Conservation (phyloP, 148 eudicot genomes). For the Diospyros kaki region DNA sequence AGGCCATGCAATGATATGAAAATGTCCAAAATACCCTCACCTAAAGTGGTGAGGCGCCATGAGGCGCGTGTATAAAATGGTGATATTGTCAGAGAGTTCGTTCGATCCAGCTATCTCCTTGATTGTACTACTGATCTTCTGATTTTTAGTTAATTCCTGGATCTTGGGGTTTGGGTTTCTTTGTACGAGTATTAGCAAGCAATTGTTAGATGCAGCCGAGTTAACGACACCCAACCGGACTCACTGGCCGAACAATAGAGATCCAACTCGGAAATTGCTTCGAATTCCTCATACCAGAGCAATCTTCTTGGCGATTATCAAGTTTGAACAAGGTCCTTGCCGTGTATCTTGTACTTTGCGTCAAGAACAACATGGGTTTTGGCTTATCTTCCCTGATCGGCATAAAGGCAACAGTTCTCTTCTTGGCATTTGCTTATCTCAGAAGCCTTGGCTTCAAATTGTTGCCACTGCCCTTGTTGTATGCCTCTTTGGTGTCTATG, state of each 20-base stretch:
- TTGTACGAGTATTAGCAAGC: too few species aligned
- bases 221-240: too few species aligned
- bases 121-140: too few species aligned
- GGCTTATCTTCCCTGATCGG: constrained; percentile 66
- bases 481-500: constrained; percentile 64
- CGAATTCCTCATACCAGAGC: not conserved
- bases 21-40: too few species aligned
- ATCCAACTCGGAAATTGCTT: not conserved
- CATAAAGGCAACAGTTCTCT: constrained; percentile 42
- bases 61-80: too few species aligned
- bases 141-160: too few species aligned
- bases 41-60: too few species aligned
- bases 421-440: constrained; percentile 39
- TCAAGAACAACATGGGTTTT: constrained; percentile 30
- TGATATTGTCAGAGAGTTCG: too few species aligned
- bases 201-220: too few species aligned
- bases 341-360: constrained; percentile 1
- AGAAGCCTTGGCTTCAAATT: constrained; percentile 35
- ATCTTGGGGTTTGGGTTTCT: too few species aligned
- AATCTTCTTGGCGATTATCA: not conserved
- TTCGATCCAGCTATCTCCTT: too few species aligned
- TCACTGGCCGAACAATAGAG: not conserved
- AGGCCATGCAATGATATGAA: too few species aligned
- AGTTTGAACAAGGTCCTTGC: not conserved
- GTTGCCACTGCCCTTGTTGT: constrained; percentile 62